These are phyloP conservation scores for Carex arenaria DNA, from an alignment of 202 grass and related monocot species.

Conservation along the genomic window DNA sequence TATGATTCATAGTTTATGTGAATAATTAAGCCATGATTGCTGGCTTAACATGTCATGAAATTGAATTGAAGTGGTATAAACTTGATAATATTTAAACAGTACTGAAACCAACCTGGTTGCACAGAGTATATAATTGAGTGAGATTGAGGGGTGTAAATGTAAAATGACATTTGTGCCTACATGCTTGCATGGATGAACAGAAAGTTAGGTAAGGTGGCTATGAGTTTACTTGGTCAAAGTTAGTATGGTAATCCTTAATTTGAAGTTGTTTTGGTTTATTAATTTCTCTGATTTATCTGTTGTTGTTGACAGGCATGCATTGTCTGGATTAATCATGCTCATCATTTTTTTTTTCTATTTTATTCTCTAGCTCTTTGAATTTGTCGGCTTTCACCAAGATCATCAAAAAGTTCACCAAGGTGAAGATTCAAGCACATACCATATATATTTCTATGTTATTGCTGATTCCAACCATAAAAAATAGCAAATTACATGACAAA, in stretches of 20 bases:
- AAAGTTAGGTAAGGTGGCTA: background rate
- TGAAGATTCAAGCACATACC: conserved; percentile 20
- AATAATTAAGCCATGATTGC: background rate
- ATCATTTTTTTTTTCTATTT: background rate
- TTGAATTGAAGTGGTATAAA: background rate
- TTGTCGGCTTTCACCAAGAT: conserved; percentile 91
- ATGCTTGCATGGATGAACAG: background rate
- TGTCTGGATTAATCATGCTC: background rate
- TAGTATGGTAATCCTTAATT: background rate
- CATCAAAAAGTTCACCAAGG: conserved; percentile 93
- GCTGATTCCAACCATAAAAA: background rate
- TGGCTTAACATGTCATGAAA: background rate
- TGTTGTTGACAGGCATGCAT: conserved; percentile 7
- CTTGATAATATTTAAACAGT: background rate
- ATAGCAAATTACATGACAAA: background rate
- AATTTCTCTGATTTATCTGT: conserved; percentile 1
- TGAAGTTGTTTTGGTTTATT: background rate
- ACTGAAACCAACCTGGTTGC: background rate
- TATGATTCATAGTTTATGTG: background rate
- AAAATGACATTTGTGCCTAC: background rate
- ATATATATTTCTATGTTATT: background rate
- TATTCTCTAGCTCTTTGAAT: conserved; percentile 63
- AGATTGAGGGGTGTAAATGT: background rate
- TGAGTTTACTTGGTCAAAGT: background rate
- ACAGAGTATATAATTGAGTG: background rate